A percentile compares a stretch with the other conserved stretches of the same genome.
These are phyloP conservation scores for Solanum arcanum DNA, from an alignment of 257 asterid species.

Conservation along the genomic window DNA sequence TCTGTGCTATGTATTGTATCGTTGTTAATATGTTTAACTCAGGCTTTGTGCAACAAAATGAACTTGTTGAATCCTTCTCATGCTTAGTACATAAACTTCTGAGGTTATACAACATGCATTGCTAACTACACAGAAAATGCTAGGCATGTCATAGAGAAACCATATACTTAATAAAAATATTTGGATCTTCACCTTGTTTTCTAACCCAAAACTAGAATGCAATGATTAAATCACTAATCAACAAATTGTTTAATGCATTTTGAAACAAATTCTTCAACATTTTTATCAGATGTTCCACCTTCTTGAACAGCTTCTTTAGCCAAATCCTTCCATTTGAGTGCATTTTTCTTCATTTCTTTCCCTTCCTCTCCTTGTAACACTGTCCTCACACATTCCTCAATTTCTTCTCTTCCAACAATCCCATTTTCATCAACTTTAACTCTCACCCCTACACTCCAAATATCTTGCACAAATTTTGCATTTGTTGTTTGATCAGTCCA, in stretches of 20 bases:
- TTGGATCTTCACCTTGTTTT: background rate
- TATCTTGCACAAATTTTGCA: slow-evolving; percentile 59
- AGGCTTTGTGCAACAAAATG: background rate
- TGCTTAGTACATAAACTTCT: background rate
- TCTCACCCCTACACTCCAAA: slow-evolving; percentile 53
- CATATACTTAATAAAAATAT: background rate
- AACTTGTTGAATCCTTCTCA: background rate
- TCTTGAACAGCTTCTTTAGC: slow-evolving; percentile 52
- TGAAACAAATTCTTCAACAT: slow-evolving; percentile 29
- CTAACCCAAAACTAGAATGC: background rate
- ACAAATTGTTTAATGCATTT: background rate
- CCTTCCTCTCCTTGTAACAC: slow-evolving; percentile 50
- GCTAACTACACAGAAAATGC: background rate
- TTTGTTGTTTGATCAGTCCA: slow-evolving; percentile 76
- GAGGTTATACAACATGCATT: background rate
- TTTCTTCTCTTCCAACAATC: slow-evolving; percentile 46
- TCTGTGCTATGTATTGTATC: background rate
- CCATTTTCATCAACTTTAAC: slow-evolving; percentile 27
- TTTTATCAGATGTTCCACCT: slow-evolving; percentile 49
- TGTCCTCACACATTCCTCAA: slow-evolving; percentile 39
- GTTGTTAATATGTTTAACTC: background rate
- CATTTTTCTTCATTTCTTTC: slow-evolving; percentile 45
- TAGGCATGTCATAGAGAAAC: background rate
- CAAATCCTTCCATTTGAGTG: slow-evolving; percentile 35
- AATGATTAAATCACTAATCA: background rate